Base-by-base conservation (phyloP, 2,329 filamentous ascomycete species). In the Cryphonectria nitschkei region DNA sequence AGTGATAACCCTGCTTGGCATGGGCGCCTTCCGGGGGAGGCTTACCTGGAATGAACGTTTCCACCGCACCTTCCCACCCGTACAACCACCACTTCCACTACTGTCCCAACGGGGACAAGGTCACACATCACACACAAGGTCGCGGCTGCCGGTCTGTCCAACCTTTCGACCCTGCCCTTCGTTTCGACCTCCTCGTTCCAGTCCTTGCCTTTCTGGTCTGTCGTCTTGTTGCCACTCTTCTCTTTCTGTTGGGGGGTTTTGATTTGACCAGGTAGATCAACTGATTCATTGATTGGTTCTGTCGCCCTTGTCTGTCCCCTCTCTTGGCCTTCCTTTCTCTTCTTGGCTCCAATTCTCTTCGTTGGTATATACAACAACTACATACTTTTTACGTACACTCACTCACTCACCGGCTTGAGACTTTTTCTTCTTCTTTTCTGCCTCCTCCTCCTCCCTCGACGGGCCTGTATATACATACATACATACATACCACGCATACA, bases 81-180 rank as follows among this genome's bases (percentile, higher is more conserved):
- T 14, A n/a, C 37, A 32, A 50, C 62, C 62, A 65, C 43, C 62
- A 52, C 41, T 41, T 7, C 34, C 54, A n/a, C 39, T 37, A 32
- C 39, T n/a, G 19, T 50, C 43, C 62, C 65, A 58, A 56, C 46
- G 9, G 43, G 58, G 58, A 61, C 58, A 37, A 61, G 58, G 8
- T 50, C 6, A n/a, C 46, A 50, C 46, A 50, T 50, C n/a, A 50
- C 46, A 50, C 39, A 61, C 65, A 67, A 67, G 65, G 65, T 67
- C 58, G 66, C 46, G 46, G 46, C 66, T 62, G 66, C 66, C 37
- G 58, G 58, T 68, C 58, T 46, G 56, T 29, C 54, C 41, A 61
- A 62, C 67, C 58, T 50, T 50, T 50, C n/a, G 46, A 32, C 56
- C 39, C 16, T n/a, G 26, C 16, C 26, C 19, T 58, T 68, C 43